phyloP scores from a whole-genome alignment of 345 rosid species.

The Euphorbia pulcherrima region DNA sequence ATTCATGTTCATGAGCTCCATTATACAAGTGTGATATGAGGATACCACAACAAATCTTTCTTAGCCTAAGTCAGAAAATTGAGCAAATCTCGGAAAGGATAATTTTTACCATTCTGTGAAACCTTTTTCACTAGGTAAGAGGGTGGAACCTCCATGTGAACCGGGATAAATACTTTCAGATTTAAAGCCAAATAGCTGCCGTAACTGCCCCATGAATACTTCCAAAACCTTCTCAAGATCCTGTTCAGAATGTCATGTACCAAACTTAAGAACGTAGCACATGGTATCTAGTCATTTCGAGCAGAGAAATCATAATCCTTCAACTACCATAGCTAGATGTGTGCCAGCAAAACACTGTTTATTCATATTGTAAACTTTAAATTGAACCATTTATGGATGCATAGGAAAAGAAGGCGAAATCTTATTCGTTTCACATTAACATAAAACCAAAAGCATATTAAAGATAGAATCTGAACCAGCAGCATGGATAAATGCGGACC shows the following conservation, averaged over 20 bases:
- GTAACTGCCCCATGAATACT: slow-evolving; percentile 86
- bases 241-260: slow-evolving; percentile 43
- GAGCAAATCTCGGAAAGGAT: neutral
- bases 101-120: slow-evolving; percentile 74
- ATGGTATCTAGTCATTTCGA: slow-evolving; percentile 8
- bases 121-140: slow-evolving; percentile 74
- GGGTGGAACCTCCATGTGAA: slow-evolving; percentile 51
- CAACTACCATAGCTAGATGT: neutral
- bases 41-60: neutral
- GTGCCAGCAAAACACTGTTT: too few relatives aligned
- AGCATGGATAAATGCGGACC: too few relatives aligned
- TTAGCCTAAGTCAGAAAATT: neutral
- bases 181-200: slow-evolving; percentile 81
- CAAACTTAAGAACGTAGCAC: slow-evolving; percentile 17
- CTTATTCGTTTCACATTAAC: too few relatives aligned
- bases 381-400: too few relatives aligned
- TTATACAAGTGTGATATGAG: neutral
- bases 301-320: neutral
- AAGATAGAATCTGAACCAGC: too few relatives aligned
- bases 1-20: neutral
- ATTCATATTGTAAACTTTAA: too few relatives aligned
- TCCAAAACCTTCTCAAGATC: slow-evolving; percentile 70
- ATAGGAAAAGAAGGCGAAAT: too few relatives aligned
- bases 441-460: too few relatives aligned
- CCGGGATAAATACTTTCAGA: slow-evolving; percentile 52